These are phyloP conservation scores for Thelephora terrestris DNA, from an alignment of 1,284 basidiomycete genomes.

Conservation along the genomic window DNA sequence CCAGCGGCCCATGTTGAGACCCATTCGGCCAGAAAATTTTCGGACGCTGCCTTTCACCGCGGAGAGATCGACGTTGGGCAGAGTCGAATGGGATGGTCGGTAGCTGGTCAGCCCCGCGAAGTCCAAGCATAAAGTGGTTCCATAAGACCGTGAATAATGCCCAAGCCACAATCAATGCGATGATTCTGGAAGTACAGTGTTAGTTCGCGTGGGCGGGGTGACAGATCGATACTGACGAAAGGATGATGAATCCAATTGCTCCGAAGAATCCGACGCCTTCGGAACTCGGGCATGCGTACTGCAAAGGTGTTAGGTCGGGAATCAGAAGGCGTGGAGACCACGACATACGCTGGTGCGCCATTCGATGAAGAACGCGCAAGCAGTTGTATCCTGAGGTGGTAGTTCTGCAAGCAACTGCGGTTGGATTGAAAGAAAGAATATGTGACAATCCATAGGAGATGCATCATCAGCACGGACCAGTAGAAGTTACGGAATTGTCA, in stretches of 20 bases:
- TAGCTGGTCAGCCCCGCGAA: conserved; percentile 55
- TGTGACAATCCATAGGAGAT: conserved; percentile 1
- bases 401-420: conserved; percentile 53
- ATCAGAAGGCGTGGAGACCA: conserved; percentile 5
- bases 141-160: conserved; percentile 53
- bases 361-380: conserved; percentile 62
- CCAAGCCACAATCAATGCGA: conserved; percentile 45
- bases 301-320: conserved; percentile 5
- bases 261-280: conserved; percentile 41
- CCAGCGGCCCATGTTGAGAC: conserved; percentile 13
- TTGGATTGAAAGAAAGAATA: conserved; percentile 22
- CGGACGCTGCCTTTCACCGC: conserved; percentile 20
- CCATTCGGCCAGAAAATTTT: conserved; percentile 17
- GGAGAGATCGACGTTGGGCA: neutral
- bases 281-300: conserved; percentile 58
- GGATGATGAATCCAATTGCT: conserved; percentile 39
- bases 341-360: conserved; percentile 57
- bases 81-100: conserved; percentile 47
- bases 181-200: conserved; percentile 27
- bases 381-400: conserved; percentile 48
- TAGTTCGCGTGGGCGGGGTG: conserved; percentile 4
- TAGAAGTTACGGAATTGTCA: conserved; percentile 38
- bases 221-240: conserved; percentile 32
- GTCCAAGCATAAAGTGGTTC: conserved; percentile 56
- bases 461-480: conserved; percentile 26